Conservation (phyloP, 129 eudicot species). For the Lactuca saligna region DNA sequence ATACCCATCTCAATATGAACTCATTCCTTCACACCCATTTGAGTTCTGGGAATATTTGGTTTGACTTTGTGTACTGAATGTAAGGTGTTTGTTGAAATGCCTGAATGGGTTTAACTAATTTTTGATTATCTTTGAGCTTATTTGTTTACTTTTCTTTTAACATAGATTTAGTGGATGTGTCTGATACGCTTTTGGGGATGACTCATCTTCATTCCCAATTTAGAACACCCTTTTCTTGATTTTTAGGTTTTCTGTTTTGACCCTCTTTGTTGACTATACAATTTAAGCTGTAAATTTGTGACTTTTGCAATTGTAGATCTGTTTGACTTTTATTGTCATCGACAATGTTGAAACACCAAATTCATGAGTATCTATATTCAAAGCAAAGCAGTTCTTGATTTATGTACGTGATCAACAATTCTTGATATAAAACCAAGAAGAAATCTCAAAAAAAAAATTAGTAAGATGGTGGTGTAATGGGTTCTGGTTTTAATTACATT, state of each 20-base stretch:
- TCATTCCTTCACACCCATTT: slow-evolving; percentile 13
- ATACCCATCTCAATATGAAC: neutral
- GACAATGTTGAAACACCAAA: slow-evolving; percentile 11
- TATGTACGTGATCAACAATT: slow-evolving; percentile 13
- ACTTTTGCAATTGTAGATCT: slow-evolving; percentile 32
- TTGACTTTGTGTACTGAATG: slow-evolving; percentile 3
- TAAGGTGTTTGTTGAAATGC: slow-evolving; percentile 37
- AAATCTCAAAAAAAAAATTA: no score
- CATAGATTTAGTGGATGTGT: slow-evolving; percentile 1
- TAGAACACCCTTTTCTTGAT: slow-evolving; percentile 16
- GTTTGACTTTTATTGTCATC: slow-evolving; percentile 24
- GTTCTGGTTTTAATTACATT: neutral
- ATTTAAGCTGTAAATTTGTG: slow-evolving; percentile 24
- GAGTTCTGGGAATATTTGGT: neutral
- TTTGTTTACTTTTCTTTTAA: neutral
- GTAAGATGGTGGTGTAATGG: neutral
- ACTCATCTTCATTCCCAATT: slow-evolving; percentile 22
- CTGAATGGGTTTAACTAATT: neutral
- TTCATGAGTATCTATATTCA: slow-evolving; percentile 12
- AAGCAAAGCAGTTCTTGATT: slow-evolving; percentile 17
- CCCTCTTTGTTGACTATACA: slow-evolving; percentile 23
- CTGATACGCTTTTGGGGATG: slow-evolving; percentile 28
- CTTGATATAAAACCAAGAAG: neutral
- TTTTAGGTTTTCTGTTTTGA: slow-evolving; percentile 10
- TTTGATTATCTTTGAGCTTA: neutral